phyloP scores from a whole-genome alignment of 2,329 filamentous ascomycete species.

The Trichoderma hamatum region DNA sequence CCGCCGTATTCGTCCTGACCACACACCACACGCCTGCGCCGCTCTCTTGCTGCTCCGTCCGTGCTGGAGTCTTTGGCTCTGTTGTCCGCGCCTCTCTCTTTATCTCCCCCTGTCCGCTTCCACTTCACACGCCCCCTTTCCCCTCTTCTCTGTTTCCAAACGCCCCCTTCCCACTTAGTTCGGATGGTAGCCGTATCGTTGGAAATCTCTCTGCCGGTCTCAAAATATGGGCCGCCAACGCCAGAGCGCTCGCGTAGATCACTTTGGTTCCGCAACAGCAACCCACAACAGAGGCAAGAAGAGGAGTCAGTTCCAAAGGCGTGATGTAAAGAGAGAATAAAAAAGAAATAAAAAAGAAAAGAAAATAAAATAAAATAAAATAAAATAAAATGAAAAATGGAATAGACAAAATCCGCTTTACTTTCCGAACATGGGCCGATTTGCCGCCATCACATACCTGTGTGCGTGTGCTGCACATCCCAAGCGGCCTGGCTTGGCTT shows the following conservation, averaged over 20 bases:
- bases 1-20: background rate
- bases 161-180: background rate
- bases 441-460: background rate
- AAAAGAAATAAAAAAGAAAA: background rate
- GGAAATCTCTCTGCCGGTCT: background rate
- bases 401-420: background rate
- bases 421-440: background rate
- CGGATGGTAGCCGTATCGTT: slow-evolving; percentile 26
- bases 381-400: background rate
- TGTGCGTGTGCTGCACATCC: background rate
- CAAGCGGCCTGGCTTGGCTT: background rate
- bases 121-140: background rate
- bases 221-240: slow-evolving; percentile 2
- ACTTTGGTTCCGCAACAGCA: background rate
- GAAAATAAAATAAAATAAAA: background rate
- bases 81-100: background rate
- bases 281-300: background rate
- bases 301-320: background rate
- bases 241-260: slow-evolving; percentile 6
- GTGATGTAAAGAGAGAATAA: background rate
- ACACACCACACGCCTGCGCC: background rate
- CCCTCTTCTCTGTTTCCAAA: background rate
- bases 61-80: background rate
- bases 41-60: background rate
- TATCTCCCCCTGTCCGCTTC: background rate